These are phyloP conservation scores for Agrostemma githago DNA, from an alignment of 148 eudicot genomes.

Conservation along the genomic window DNA sequence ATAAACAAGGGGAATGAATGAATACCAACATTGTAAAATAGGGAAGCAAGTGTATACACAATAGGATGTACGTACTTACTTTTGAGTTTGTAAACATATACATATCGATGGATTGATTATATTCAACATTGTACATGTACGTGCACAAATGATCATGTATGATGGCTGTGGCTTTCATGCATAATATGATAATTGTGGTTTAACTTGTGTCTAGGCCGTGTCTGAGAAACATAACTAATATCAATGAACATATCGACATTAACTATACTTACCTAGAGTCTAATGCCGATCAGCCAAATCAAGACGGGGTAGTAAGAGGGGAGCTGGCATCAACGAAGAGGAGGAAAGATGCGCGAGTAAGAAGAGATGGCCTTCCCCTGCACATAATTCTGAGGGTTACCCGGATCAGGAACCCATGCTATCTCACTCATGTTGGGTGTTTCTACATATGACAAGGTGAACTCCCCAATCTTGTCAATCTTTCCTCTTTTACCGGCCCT, in stretches of 20 bases:
- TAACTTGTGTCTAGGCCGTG: background rate
- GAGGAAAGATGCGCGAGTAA: constrained; percentile 45
- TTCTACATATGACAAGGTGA: constrained; percentile 69
- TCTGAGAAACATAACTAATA: background rate
- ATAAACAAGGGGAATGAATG: background rate
- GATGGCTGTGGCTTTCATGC: too few relatives aligned
- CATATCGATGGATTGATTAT: too few relatives aligned
- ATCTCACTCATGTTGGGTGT: constrained; percentile 91
- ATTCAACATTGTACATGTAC: too few relatives aligned
- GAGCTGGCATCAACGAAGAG: constrained; percentile 18
- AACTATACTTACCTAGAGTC: background rate
- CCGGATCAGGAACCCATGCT: constrained; percentile 56
- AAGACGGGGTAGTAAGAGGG: background rate
- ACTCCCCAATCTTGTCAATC: constrained; percentile 64
- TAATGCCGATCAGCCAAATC: background rate
- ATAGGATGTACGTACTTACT: background rate
- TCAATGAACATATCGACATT: background rate
- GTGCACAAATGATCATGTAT: too few relatives aligned
- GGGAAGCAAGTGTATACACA: background rate
- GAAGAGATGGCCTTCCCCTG: constrained; percentile 38
- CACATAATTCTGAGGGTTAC: constrained; percentile 41
- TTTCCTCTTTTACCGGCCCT: constrained; percentile 87
- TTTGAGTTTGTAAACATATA: too few relatives aligned
- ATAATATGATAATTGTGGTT: too few relatives aligned
- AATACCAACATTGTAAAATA: background rate